Evolutionary conservation across 2,329 filamentous ascomycete genomes (phyloP).

Genomic region (Fonsecaea nubica): DNA sequence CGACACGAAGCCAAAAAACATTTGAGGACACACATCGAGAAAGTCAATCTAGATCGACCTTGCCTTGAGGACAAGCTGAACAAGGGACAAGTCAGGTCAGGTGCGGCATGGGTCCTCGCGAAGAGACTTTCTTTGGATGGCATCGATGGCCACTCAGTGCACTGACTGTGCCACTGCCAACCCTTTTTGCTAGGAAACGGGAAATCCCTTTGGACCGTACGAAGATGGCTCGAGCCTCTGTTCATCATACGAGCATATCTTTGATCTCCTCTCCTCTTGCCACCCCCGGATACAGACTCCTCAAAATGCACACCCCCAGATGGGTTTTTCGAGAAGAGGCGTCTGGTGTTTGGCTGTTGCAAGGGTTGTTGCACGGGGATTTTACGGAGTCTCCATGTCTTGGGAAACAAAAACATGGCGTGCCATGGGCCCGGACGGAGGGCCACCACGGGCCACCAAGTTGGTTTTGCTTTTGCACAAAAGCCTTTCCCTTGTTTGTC

Average conservation of each 20-base stretch:
- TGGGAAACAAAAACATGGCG: background rate
- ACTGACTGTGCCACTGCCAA: background rate
- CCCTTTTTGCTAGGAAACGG: background rate
- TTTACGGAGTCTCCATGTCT: slow-evolving; percentile 35
- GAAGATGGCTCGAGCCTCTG: background rate
- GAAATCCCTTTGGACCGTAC: slow-evolving; percentile 20
- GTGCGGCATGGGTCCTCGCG: background rate
- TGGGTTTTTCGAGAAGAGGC: background rate
- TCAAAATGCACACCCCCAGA: slow-evolving; percentile 10
- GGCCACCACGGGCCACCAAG: slow-evolving; percentile 14
- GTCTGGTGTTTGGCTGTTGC: background rate
- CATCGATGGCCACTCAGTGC: too few species aligned
- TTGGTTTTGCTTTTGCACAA: slow-evolving; percentile 3
- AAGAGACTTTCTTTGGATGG: background rate
- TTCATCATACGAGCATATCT: background rate
- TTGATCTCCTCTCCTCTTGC: background rate
- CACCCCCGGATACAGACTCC: slow-evolving; percentile 12
- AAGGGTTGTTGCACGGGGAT: slow-evolving; percentile 22
- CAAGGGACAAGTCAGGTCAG: background rate
- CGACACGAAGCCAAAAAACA: background rate
- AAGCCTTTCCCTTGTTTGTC: background rate
- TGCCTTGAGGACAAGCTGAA: background rate
- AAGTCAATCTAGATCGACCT: slow-evolving; percentile 7
- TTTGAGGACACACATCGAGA: background rate
- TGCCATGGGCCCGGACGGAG: too few species aligned